phyloP scores from a whole-genome alignment of 2,329 filamentous ascomycete species.

The Clarireedia hainanense region DNA sequence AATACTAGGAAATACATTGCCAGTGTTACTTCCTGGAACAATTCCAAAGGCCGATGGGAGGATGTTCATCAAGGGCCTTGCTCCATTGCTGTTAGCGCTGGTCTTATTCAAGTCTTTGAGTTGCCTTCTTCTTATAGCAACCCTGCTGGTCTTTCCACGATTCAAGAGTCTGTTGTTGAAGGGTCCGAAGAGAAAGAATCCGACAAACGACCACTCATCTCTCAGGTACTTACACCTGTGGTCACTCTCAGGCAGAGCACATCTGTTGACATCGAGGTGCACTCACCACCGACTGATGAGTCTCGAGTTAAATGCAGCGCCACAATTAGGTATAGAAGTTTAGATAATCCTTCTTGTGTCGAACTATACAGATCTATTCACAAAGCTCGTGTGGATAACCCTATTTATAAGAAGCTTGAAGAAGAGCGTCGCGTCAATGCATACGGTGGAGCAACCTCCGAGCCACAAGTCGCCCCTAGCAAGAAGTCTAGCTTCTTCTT shows the following conservation, averaged over 20 bases:
- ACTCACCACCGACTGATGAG: slow-evolving; percentile 70
- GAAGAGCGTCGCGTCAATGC: slow-evolving; percentile 63
- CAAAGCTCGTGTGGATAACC: slow-evolving; percentile 81
- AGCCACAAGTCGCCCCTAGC: slow-evolving; percentile 34
- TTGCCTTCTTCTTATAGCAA: slow-evolving; percentile 29
- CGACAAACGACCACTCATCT: slow-evolving; percentile 44
- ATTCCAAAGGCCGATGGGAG: slow-evolving; percentile 52
- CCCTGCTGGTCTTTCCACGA: slow-evolving; percentile 1
- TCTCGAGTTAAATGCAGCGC: slow-evolving; percentile 62
- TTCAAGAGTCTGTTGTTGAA: slow-evolving; percentile 6
- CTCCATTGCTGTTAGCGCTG: slow-evolving; percentile 48
- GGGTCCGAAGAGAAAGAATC: neutral
- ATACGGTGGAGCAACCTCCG: slow-evolving; percentile 48
- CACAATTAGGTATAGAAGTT: slow-evolving; percentile 69
- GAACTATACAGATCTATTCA: slow-evolving; percentile 82
- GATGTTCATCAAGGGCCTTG: slow-evolving; percentile 45
- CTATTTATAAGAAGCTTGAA: slow-evolving; percentile 68
- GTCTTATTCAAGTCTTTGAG: slow-evolving; percentile 50
- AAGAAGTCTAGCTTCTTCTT: slow-evolving; percentile 39
- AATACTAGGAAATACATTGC: slow-evolving; percentile 38
- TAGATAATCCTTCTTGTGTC: slow-evolving; percentile 69
- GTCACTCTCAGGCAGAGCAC: slow-evolving; percentile 88
- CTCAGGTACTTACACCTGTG: slow-evolving; percentile 81
- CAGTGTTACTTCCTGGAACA: slow-evolving; percentile 55
- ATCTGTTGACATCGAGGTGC: slow-evolving; percentile 86